Base-by-base conservation (phyloP, 2,329 filamentous ascomycete species). In the Harringtonia aguacate region DNA sequence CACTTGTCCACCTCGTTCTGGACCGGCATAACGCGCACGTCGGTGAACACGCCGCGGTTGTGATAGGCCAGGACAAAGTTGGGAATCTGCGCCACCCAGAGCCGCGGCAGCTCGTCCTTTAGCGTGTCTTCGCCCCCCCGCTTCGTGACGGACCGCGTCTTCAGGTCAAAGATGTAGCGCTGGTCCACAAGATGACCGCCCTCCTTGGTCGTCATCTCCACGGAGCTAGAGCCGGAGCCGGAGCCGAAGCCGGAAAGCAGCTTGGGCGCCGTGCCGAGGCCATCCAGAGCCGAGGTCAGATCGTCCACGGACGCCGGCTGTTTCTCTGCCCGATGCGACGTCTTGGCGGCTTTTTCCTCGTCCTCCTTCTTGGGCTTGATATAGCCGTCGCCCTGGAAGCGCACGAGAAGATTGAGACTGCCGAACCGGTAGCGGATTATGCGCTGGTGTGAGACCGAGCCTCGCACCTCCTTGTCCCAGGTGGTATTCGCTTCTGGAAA, bases 401-500 rank as follows among this genome's bases (percentile, higher is more conserved):
- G 68, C 1, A 83, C 58, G 3, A 80, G 48, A 39, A 68, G 66
- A 0, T 59, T 58, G 12, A 79, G 53, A 1, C 64, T 71, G 0
- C 65, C 76, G 50, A 86, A 75, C 0, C 60, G 47, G 48, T 84
- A 85, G 4, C 61, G 58, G 1, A 85, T 52, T 8, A 85, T 53
- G 2, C 80, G 67, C 53, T 86, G 79, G 48, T 86, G 77, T 0
- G 75, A 77, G 2, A 59, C 61, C 0, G 79, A 84, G 0, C 66
- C 64, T 37, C 64, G 67, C 0, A 77, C 70, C 1, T 66, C 67
- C 0, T 52, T 12, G 10, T 73, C 70, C 79, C 80, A 85, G 0
- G 67, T 75, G 0, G 82, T 86, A 53, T 84, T 79, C 1, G 67
- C 66, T 39, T 84, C 77, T 0, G 77, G 77, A 50, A 86, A 86